Conservation (phyloP, 2,329 filamentous ascomycete species). For the Ilyonectria destructans region DNA sequence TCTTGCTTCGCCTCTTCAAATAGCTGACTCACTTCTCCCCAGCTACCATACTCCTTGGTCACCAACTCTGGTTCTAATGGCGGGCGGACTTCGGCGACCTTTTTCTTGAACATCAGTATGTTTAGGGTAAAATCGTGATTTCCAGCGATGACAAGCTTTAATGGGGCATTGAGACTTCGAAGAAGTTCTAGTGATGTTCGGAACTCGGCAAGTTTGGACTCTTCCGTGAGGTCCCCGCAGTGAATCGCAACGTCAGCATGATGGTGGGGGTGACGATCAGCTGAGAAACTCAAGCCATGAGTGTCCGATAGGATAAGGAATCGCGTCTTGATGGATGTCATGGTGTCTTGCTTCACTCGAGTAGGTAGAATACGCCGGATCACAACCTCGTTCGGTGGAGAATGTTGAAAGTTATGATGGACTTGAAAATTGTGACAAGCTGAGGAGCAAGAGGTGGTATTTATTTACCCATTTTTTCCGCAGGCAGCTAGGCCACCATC, state of each 20-base stretch:
- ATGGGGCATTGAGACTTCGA: slow-evolving; percentile 56
- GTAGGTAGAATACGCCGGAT: too few species aligned
- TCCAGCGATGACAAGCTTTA: slow-evolving; percentile 67
- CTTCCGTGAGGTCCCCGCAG: slow-evolving; percentile 65
- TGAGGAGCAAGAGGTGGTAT: too few species aligned
- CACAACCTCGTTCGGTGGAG: too few species aligned
- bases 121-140: slow-evolving; percentile 68
- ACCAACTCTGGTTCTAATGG: slow-evolving; percentile 32
- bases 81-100: slow-evolving; percentile 29
- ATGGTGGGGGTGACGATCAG: background rate
- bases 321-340: slow-evolving; percentile 25
- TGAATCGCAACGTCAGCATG: slow-evolving; percentile 63
- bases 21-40: background rate
- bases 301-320: slow-evolving; percentile 43
- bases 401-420: too few species aligned
- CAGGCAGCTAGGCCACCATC: too few species aligned
- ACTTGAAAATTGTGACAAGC: too few species aligned
- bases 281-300: slow-evolving; percentile 27
- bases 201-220: slow-evolving; percentile 61
- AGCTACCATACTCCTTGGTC: slow-evolving; percentile 51
- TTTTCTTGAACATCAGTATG: slow-evolving; percentile 52
- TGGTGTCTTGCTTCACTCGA: too few species aligned
- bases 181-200: slow-evolving; percentile 57
- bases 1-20: background rate
- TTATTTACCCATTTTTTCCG: too few species aligned